phyloP scores from a whole-genome alignment of 2,329 filamentous ascomycete genomes.

The Podosphaera aphanis region DNA sequence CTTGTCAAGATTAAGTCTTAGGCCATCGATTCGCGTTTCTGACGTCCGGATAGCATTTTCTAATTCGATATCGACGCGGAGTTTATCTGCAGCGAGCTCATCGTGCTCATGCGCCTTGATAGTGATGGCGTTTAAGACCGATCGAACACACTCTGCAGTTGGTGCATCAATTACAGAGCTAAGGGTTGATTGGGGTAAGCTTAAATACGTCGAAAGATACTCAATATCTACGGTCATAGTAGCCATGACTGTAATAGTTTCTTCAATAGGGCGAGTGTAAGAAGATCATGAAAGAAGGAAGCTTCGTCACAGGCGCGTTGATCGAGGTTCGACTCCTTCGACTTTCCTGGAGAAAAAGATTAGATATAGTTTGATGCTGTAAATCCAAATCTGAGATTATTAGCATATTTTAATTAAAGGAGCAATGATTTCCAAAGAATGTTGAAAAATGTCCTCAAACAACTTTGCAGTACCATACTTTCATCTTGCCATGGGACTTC shows the following conservation, averaged over 20 bases:
- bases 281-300: background rate
- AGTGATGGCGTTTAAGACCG: slow-evolving; percentile 51
- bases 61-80: slow-evolving; percentile 74
- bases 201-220: slow-evolving; percentile 50
- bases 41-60: slow-evolving; percentile 70
- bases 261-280: background rate
- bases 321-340: background rate
- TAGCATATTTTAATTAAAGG: background rate
- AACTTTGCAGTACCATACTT: background rate
- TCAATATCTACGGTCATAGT: slow-evolving; percentile 39
- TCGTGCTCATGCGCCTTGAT: slow-evolving; percentile 66
- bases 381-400: background rate
- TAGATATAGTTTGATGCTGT: background rate
- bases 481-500: no score
- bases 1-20: slow-evolving; percentile 64
- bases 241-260: slow-evolving; percentile 25
- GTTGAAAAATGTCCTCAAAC: background rate
- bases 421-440: background rate
- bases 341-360: background rate
- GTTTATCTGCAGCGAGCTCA: slow-evolving; percentile 62
- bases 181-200: slow-evolving; percentile 41
- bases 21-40: slow-evolving; percentile 59
- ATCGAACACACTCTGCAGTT: slow-evolving; percentile 54
- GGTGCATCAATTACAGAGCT: slow-evolving; percentile 38
- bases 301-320: slow-evolving; percentile 1